A percentile compares a stretch with the other conserved stretches of the same genome.
Evolutionary conservation across 257 asterid genomes (phyloP).

Genomic region (Solanum neorickii): DNA sequence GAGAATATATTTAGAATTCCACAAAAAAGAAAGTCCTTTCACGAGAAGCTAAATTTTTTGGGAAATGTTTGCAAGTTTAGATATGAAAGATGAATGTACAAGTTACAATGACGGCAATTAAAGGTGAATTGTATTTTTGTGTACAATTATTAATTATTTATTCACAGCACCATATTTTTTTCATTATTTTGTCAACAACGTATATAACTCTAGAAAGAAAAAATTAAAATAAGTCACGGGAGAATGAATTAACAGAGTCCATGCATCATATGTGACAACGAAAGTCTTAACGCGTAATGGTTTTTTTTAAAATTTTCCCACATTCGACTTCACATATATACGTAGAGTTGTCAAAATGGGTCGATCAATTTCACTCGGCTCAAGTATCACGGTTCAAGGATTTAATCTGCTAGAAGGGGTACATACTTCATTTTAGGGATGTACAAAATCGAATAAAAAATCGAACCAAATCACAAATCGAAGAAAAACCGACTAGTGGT

Average conservation of each 20-base stretch:
- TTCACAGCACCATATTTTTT: background rate
- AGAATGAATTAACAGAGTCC: background rate
- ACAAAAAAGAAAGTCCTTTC: background rate
- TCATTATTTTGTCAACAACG: background rate
- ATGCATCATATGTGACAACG: background rate
- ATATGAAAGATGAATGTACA: background rate
- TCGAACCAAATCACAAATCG: too few relatives aligned
- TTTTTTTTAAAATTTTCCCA: too few relatives aligned
- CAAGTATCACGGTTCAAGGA: rapidly evolving
- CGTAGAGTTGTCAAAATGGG: too few relatives aligned
- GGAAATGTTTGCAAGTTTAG: background rate
- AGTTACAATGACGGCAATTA: background rate
- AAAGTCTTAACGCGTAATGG: background rate
- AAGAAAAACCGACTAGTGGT: too few relatives aligned
- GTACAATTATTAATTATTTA: too few relatives aligned
- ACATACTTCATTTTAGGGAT: too few relatives aligned
- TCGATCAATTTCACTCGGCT: too few relatives aligned
- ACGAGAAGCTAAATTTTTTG: background rate
- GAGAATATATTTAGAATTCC: too few relatives aligned
- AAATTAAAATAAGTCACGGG: background rate
- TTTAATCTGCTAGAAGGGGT: rapidly evolving
- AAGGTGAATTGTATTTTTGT: background rate
- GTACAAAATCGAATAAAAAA: too few relatives aligned
- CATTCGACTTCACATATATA: too few relatives aligned
- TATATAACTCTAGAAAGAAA: background rate